A percentile compares a stretch with the other conserved stretches of the same genome.
Conservation (phyloP, 192 early-diverging fungal genomes). For the Chytriomyces confervae region DNA sequence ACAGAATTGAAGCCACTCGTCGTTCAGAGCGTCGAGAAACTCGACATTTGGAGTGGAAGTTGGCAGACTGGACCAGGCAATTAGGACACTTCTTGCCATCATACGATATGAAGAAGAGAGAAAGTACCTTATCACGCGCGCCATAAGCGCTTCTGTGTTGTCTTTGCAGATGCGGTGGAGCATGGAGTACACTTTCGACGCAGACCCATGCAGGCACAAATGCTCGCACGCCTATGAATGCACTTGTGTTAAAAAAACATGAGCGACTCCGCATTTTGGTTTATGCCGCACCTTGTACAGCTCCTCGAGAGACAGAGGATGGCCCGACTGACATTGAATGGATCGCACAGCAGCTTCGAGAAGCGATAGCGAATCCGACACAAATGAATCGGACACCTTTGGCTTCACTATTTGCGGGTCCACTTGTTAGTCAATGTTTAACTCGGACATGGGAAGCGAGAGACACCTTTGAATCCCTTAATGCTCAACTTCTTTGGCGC, state of each 20-base stretch:
- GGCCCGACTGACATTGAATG: neutral
- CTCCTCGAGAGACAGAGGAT: neutral
- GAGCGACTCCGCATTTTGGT: too few species aligned
- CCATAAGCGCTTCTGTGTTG: neutral
- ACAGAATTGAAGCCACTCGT: neutral
- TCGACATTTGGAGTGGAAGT: neutral
- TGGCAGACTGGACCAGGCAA: too few species aligned
- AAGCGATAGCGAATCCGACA: constrained; percentile 1
- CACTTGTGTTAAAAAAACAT: too few species aligned
- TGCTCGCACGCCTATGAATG: constrained; percentile 10
- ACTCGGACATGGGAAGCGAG: neutral
- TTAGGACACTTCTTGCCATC: too few species aligned
- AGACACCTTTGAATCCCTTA: constrained; percentile 32
- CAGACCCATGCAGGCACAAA: constrained; percentile 12
- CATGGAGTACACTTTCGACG: constrained; percentile 6
- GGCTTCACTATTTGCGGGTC: neutral
- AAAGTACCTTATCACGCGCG: neutral
- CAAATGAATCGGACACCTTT: constrained; percentile 8
- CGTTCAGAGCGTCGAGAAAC: neutral
- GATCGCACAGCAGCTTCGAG: constrained; percentile 3
- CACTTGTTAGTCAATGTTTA: neutral
- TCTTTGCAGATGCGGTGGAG: neutral
- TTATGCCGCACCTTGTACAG: constrained; percentile 5
- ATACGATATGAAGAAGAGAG: neutral
- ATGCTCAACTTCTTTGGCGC: constrained; percentile 18